phyloP scores from a whole-genome alignment of 2,329 filamentous ascomycete species.

The Fusarium sp. region DNA sequence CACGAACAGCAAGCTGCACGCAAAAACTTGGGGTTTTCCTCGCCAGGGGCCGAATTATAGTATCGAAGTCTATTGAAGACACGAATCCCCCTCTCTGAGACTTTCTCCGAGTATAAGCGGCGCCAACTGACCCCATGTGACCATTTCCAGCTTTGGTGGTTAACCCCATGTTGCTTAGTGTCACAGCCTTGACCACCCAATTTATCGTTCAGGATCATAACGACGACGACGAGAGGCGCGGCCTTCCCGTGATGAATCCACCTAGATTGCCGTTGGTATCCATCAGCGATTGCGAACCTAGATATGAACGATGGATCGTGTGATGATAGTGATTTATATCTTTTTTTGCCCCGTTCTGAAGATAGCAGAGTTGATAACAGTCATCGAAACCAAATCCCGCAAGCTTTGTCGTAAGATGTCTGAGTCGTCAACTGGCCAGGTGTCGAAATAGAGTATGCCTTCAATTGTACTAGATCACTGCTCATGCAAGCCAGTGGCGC shows the following conservation, averaged over 20 bases:
- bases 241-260: not conserved
- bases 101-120: not conserved
- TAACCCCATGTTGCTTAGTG: not conserved
- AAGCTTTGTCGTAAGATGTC: not conserved
- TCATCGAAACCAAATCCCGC: not conserved
- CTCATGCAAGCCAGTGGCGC: not conserved
- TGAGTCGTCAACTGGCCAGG: not conserved
- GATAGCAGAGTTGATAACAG: not conserved
- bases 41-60: not conserved
- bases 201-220: not conserved
- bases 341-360: not conserved
- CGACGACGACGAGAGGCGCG: not conserved
- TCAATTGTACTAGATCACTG: not conserved
- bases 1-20: not conserved
- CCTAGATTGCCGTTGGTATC: not conserved
- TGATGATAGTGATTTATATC: not conserved
- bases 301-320: not conserved
- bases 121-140: not conserved
- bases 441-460: slow-evolving; percentile 1
- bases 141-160: not conserved
- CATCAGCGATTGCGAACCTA: not conserved
- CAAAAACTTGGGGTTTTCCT: not conserved
- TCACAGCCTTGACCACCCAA: not conserved
- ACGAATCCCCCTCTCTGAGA: not conserved
- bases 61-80: not conserved